Percentiles rank a stretch among this genome's conserved stretches.
phyloP scores from a whole-genome alignment of 1,284 basidiomycete species.

The Fomes fomentarius region DNA sequence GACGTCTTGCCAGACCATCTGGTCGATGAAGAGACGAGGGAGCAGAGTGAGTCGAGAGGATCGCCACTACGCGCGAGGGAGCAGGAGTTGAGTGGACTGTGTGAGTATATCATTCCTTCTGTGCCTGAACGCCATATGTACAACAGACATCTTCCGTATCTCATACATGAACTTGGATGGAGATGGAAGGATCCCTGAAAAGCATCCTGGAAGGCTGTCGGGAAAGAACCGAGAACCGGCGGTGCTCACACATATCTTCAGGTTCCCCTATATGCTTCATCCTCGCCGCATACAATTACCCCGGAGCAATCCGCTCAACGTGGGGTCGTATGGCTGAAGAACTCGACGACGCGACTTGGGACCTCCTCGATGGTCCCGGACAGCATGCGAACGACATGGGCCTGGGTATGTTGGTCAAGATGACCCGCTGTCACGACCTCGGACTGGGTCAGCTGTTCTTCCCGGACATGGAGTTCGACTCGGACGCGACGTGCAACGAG shows the following conservation, averaged over 20 bases:
- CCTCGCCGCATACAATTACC: slow-evolving; percentile 66
- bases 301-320: slow-evolving; percentile 61
- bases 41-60: slow-evolving; percentile 24
- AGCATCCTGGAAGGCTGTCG: no score
- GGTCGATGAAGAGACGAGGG: slow-evolving; percentile 23
- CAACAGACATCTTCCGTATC: no score
- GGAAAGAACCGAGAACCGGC: no score
- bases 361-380: slow-evolving; percentile 50
- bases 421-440: slow-evolving; percentile 75
- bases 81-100: slow-evolving; percentile 75
- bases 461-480: slow-evolving; percentile 37
- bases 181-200: no score
- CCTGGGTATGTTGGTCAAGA: slow-evolving; percentile 70
- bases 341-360: slow-evolving; percentile 68
- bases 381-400: slow-evolving; percentile 44
- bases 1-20: slow-evolving; percentile 59
- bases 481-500: slow-evolving; percentile 12
- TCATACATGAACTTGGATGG: no score
- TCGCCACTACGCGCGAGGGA: slow-evolving; percentile 57
- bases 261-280: slow-evolving; percentile 79
- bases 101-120: slow-evolving; percentile 45
- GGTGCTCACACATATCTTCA: no score
- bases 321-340: slow-evolving; percentile 74
- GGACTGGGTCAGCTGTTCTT: slow-evolving; percentile 74
- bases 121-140: no score